A percentile compares a stretch with the other conserved stretches of the same genome.
These are phyloP conservation scores for Hemisphaericaspora subhashii DNA, from an alignment of 1,139 yeast species.

Conservation along the genomic window DNA sequence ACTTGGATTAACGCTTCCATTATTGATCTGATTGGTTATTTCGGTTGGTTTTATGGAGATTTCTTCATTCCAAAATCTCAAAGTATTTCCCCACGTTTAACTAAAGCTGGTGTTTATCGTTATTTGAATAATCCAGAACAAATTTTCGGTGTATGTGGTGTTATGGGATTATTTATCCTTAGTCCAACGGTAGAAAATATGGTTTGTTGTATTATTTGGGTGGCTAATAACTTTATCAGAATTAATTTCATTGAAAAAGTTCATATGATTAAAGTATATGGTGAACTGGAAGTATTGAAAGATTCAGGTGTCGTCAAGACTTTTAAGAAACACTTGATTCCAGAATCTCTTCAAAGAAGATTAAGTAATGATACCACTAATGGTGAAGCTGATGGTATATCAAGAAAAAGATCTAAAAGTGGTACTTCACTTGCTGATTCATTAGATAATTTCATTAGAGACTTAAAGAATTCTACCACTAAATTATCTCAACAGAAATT, in stretches of 20 bases:
- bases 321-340: conserved; percentile 50
- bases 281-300: conserved; percentile 57
- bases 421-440: conserved; percentile 36
- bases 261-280: conserved; percentile 79
- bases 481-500: conserved; percentile 39
- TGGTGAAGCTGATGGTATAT: conserved; percentile 13
- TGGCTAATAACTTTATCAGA: conserved; percentile 62
- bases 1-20: conserved; percentile 73
- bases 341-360: conserved; percentile 40
- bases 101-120: conserved; percentile 83
- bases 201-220: conserved; percentile 65
- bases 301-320: conserved; percentile 73
- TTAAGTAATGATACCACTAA: conserved; percentile 22
- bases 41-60: conserved; percentile 91
- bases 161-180: conserved; percentile 75
- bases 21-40: conserved; percentile 73
- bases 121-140: conserved; percentile 86
- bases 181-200: conserved; percentile 59
- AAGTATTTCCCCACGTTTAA: conserved; percentile 46
- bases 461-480: conserved; percentile 33
- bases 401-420: conserved; percentile 25
- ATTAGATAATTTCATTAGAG: conserved; percentile 41
- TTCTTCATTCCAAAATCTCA: conserved; percentile 61
- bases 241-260: conserved; percentile 76
- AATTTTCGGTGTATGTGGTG: conserved; percentile 76